These are phyloP conservation scores for Neofusicoccum sp. DNA, from an alignment of 2,329 filamentous ascomycete species.

Conservation along the genomic window DNA sequence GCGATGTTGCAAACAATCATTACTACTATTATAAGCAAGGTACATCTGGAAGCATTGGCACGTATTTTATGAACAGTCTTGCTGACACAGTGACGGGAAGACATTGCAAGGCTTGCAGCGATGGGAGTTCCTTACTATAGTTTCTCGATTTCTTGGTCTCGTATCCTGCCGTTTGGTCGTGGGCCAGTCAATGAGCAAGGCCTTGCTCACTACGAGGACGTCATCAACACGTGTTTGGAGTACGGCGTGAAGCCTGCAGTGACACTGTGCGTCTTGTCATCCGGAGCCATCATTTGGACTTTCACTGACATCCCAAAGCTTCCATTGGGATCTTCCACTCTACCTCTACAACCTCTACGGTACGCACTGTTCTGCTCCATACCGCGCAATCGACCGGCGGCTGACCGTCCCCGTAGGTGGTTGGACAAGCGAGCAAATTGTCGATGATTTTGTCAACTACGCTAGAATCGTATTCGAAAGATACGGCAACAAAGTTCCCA, in stretches of 20 bases:
- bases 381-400: too few species aligned
- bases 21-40: conserved; percentile 51
- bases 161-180: conserved; percentile 49
- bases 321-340: conserved; percentile 27
- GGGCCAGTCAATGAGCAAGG: conserved; percentile 47
- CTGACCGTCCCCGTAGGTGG: conserved; percentile 24
- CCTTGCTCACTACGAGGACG: conserved; percentile 49
- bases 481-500: conserved; percentile 39
- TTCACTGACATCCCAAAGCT: background rate
- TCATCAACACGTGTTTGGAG: conserved; percentile 45
- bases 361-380: background rate
- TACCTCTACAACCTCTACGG: conserved; percentile 37
- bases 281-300: background rate
- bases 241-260: conserved; percentile 46
- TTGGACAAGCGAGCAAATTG: conserved; percentile 32
- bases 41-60: background rate
- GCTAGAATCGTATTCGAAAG: conserved; percentile 39
- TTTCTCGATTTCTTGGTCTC: conserved; percentile 50
- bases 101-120: conserved; percentile 37
- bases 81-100: conserved; percentile 22
- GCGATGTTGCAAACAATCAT: conserved; percentile 51
- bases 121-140: conserved; percentile 35
- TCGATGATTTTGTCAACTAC: conserved; percentile 41
- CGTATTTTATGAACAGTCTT: background rate
- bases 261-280: conserved; percentile 35